Evolutionary conservation across 163 green algal genomes (phyloP), one percentile per base, ranked within the genome.

Genomic region (Scenedesmus sp.): DNA sequence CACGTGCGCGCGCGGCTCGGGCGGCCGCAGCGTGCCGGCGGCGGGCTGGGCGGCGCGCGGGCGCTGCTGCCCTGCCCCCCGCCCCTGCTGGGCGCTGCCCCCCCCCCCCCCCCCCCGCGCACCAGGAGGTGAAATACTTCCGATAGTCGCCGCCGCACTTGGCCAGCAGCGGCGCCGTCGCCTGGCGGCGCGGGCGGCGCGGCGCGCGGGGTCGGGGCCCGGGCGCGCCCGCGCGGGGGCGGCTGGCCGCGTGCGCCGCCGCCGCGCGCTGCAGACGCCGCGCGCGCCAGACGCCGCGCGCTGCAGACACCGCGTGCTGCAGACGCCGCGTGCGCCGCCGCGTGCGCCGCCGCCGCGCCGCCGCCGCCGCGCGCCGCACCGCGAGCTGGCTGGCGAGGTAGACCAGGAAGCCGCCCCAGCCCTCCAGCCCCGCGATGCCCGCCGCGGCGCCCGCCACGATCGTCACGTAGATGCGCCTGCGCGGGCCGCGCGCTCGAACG

Each of bases 401-500:
- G 10, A 84, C 79, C 0, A 85, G 15, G 53, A 91, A 88, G 15
- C 87, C 87, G 36, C 42, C 74, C 76, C 78, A 87, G 14, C 80
- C 86, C 24, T 90, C 83, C 6, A 89, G 67, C 0, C 86, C 87
- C 20, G 90, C 58, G 18, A 88, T 85, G 33, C 83, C 83, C 34
- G 85, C 88, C 6, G 90, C 77, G 20, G 87, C 87, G 26, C 86
- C 86, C 14, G 81, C 71, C 15, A 91, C 45, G 7, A 91, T 60
- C 11, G 86, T 73, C 5, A 78, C 64, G 48, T 87, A 91, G 34
- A 83, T 91, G 5, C 86, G 81, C 60, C 86, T 91, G 76, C 75
- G 44, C 26, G 56, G 20, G 29, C 45, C 44, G 17, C 65, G 34
- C n/a, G 10, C n/a, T n/a, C n/a, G n/a, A 57, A n/a, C n/a, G n/a